Evolutionary conservation across 306 rosid genomes (phyloP), one percentile per base, ranked within the genome.

Genomic region (Inga oerstediana): DNA sequence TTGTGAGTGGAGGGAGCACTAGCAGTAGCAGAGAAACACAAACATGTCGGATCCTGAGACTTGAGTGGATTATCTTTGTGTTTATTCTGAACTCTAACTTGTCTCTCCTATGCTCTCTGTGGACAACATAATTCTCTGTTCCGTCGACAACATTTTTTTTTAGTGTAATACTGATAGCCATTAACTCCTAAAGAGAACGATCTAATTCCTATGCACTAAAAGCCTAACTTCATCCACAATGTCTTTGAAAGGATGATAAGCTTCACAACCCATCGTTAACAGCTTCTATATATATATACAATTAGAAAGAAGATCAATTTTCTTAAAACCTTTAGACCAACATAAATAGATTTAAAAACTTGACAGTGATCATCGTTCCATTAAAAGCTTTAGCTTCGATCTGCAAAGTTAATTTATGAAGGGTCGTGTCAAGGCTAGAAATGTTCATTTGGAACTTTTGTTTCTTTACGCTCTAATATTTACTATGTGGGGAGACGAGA

Each of bases 1-100:
- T 39, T 5, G 43, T 39, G 8, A 49, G 81, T 75, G 84, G 81
- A 27, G 76, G 22, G 5, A 52, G 73, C 87, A 84, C 87, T 79
- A 52, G 22, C 59, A 19, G 24, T 54, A 13, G 1, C 49, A 37
- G 54, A 39, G n/a, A 20, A 56, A 58, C 68, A 24, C 17, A 62
- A 22, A 2, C 7, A 41, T 75, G 69, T 75, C 69, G 79, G 69
- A 76, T 76, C 54, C 30, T 22, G 24, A 76, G 71, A 76, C 15
- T 76, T 76, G 24, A 43, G 17, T 62, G 72, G 19, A 41, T 49
- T 13, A 61, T 76, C 80, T 59, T 59, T 76, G 80, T 76, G 8
- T 59, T 77, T 62, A 13, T 75, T 17, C 10, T 51, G 66, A 58
- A 73, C 24, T 27, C 76, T 72, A 22, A 0, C 0, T 22, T 71